Evolutionary conservation across 2,329 filamentous ascomycete genomes (phyloP), one percentile per base, ranked within the genome.

Genomic region (Fonsecaea monophora): DNA sequence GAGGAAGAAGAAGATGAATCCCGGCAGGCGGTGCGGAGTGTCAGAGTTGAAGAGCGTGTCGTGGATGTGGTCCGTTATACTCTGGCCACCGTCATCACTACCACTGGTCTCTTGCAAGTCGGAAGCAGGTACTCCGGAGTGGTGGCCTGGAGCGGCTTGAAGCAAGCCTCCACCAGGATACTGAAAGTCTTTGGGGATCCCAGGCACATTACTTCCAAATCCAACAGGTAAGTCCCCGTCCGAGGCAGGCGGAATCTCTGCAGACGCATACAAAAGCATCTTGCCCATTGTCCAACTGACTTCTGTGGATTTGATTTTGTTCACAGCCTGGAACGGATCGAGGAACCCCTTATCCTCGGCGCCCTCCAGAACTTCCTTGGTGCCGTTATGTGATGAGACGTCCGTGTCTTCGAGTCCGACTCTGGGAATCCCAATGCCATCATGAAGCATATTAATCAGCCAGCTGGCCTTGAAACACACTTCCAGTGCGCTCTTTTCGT

Each of bases 401-500:
- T 79, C 76, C 0, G 84, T 83, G 21, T 87, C 82, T 72, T 97
- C 94, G 13, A 97, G 79, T 0, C 92, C 92, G 5, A 95, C 84
- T 59, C 94, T 87, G 4, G 96, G 96, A 60, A 99, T 89, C 0
- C 95, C 96, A 71, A 99, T 97, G 1, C 95, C 95, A 69, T 97
- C 92, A 74, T 99, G 94, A 3, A 99, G 84, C 75, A 99, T 90
- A 73, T 96, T 99, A 76, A 99, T 97, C 53, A 99, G 83, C 95
- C 96, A 99, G 4, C 92, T 95, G 0, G 95, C 94, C 78, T 99
- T 99, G 84, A 99, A 99, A 77, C 95, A 99, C 1, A 96, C 91
- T 75, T 96, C 89, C 70, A 90, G 87, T 4, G 94, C 94, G 58
- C 89, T 91, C 73, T 90, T 87, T 65, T 83, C 82, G 71, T 90